phyloP scores from a whole-genome alignment of 805 yeast genomes.

The Cyberlindnera subsufficiens region DNA sequence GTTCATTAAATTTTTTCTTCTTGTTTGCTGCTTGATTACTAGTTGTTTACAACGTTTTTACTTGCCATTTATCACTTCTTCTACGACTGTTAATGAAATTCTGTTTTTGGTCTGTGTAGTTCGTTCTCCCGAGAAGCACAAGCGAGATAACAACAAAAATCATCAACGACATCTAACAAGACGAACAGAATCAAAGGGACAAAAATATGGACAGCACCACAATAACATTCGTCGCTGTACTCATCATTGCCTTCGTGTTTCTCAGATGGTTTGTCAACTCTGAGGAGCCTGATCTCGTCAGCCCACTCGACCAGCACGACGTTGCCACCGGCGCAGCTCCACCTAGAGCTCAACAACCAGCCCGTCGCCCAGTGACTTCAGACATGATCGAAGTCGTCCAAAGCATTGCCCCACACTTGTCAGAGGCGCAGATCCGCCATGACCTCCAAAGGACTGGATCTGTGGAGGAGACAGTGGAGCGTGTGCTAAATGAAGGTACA shows the following conservation, averaged over 20 bases:
- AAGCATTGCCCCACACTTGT: conserved; percentile 70
- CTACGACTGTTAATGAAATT: no score
- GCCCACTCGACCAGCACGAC: conserved; percentile 2
- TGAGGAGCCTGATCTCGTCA: conserved; percentile 28
- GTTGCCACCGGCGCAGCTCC: conserved; percentile 1
- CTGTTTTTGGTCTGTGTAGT: no score
- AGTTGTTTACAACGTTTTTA: no score
- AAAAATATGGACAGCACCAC: conserved; percentile 48
- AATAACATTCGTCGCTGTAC: conserved; percentile 39
- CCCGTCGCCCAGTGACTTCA: conserved; percentile 46
- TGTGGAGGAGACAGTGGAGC: conserved; percentile 75
- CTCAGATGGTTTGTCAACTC: conserved; percentile 63
- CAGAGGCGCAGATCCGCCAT: conserved; percentile 62
- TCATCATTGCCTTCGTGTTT: conserved; percentile 50
- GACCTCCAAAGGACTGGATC: conserved; percentile 76
- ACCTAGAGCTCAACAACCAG: conserved; percentile 5
- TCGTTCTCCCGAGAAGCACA: no score
- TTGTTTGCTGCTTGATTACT: no score
- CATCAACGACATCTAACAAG: no score
- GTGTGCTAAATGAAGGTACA: conserved; percentile 53
- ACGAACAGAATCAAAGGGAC: neutral
- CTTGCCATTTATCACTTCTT: no score
- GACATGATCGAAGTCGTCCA: conserved; percentile 85
- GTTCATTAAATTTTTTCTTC: neutral
- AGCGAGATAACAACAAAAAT: no score